Percentiles rank a stretch among this genome's conserved stretches.
These are phyloP conservation scores for Lanzia echinophila DNA, from an alignment of 2,329 filamentous ascomycete species.

Conservation along the genomic window DNA sequence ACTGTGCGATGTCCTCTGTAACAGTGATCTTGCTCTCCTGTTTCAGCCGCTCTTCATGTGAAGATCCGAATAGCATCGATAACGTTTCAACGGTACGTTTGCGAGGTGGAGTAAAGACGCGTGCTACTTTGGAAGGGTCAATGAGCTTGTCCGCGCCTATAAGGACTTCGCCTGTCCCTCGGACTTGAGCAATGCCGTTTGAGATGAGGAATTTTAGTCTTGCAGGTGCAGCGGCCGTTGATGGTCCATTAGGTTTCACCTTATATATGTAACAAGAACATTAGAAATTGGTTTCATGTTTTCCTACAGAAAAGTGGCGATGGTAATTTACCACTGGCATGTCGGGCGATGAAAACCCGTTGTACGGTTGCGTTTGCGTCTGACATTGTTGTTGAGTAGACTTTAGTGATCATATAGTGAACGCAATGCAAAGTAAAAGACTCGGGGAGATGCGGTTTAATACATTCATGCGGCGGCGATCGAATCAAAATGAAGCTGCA, in stretches of 20 bases:
- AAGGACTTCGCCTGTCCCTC: too few species aligned
- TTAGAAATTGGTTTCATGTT: too few species aligned
- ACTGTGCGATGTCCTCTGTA: slow-evolving; percentile 42
- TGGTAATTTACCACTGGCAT: slow-evolving; percentile 28
- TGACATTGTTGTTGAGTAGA: slow-evolving; percentile 25
- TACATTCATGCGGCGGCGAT: too few species aligned
- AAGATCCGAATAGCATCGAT: slow-evolving; percentile 32
- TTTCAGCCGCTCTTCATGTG: slow-evolving; percentile 9
- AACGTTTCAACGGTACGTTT: slow-evolving; percentile 37
- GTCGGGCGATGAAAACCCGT: slow-evolving; percentile 8
- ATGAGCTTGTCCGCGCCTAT: slow-evolving; percentile 34
- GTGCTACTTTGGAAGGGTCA: slow-evolving; percentile 35
- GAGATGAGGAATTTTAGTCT: too few species aligned
- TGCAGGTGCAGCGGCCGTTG: too few species aligned
- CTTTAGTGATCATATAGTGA: background rate
- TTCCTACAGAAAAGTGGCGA: too few species aligned
- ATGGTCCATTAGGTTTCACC: too few species aligned
- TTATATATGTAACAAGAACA: too few species aligned
- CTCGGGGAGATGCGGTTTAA: too few species aligned
- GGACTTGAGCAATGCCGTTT: too few species aligned
- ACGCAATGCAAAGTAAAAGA: background rate
- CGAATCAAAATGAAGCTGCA: too few species aligned
- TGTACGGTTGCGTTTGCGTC: slow-evolving; percentile 30
- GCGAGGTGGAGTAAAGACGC: slow-evolving; percentile 38
- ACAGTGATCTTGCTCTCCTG: slow-evolving; percentile 30